A percentile compares a stretch with the other conserved stretches of the same genome.
phyloP scores from a whole-genome alignment of 768 basidiomycete species.

The Russula olivacea region DNA sequence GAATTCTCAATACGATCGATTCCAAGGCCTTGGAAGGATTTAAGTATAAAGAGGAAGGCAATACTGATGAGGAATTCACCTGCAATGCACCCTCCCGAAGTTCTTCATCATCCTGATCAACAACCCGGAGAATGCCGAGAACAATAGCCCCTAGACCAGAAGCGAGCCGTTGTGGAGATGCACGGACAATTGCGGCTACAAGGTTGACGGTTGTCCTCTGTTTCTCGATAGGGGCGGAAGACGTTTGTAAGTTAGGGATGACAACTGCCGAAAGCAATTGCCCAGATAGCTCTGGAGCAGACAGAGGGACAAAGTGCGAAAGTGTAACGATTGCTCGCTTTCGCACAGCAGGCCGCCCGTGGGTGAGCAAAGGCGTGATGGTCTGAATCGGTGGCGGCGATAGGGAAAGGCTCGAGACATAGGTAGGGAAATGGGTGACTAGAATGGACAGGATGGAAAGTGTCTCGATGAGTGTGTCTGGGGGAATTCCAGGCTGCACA shows the following conservation, averaged over 20 bases:
- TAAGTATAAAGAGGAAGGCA: background rate
- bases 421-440: constrained; percentile 74
- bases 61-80: constrained; percentile 34
- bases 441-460: constrained; percentile 84
- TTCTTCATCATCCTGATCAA: constrained; percentile 76
- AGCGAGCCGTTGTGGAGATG: constrained; percentile 62
- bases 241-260: constrained; percentile 50
- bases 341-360: constrained; percentile 76
- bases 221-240: constrained; percentile 53
- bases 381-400: constrained; percentile 57
- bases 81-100: constrained; percentile 74
- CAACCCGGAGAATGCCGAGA: constrained; percentile 63
- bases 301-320: constrained; percentile 76
- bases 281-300: constrained; percentile 55
- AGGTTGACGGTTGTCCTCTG: constrained; percentile 76
- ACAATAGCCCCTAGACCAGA: constrained; percentile 57
- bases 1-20: constrained; percentile 75
- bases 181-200: constrained; percentile 70
- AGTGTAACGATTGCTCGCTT: constrained; percentile 88
- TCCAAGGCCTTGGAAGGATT: constrained; percentile 62
- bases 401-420: constrained; percentile 50
- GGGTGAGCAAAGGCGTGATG: constrained; percentile 66
- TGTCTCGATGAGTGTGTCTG: constrained; percentile 78
- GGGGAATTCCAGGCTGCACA: constrained; percentile 55
- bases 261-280: constrained; percentile 55